Conservation (phyloP, 2,329 filamentous ascomycete genomes). For the Botrytis aclada region DNA sequence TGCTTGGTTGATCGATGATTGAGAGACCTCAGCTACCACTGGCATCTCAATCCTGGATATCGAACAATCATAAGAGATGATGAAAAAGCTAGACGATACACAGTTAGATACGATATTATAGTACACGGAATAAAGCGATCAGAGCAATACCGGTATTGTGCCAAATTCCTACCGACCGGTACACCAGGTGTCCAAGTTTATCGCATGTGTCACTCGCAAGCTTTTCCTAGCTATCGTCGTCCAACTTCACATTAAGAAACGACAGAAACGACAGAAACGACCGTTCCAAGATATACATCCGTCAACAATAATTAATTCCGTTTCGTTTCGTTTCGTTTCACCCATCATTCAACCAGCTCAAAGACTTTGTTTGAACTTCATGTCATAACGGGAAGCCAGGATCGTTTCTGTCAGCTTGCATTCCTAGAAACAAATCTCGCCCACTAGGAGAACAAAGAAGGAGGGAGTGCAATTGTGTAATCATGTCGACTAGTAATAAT, state of each 20-base stretch:
- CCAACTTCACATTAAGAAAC: not conserved
- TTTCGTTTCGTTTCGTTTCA: too few species aligned
- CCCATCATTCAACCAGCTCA: too few species aligned
- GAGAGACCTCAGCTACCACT: not conserved
- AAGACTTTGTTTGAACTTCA: not conserved
- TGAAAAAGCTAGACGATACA: conserved; percentile 1
- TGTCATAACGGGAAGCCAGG: not conserved
- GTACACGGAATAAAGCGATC: not conserved
- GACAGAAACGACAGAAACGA: not conserved
- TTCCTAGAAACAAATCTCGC: not conserved
- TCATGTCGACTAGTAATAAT: not conserved
- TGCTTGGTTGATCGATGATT: too few species aligned
- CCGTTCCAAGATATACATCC: too few species aligned
- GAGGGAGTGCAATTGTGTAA: not conserved
- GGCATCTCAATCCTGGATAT: not conserved
- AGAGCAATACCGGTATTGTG: not conserved
- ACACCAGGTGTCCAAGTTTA: not conserved
- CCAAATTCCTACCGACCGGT: not conserved
- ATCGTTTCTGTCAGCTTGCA: conserved; percentile 5
- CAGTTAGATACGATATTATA: conserved; percentile 1
- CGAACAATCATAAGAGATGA: not conserved
- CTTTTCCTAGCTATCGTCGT: not conserved
- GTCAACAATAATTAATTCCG: too few species aligned
- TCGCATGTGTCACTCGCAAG: not conserved
- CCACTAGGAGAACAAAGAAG: not conserved